A percentile compares a stretch with the other conserved stretches of the same genome.
Conservation (phyloP, 306 rosid species). For the Argentina anserina region DNA sequence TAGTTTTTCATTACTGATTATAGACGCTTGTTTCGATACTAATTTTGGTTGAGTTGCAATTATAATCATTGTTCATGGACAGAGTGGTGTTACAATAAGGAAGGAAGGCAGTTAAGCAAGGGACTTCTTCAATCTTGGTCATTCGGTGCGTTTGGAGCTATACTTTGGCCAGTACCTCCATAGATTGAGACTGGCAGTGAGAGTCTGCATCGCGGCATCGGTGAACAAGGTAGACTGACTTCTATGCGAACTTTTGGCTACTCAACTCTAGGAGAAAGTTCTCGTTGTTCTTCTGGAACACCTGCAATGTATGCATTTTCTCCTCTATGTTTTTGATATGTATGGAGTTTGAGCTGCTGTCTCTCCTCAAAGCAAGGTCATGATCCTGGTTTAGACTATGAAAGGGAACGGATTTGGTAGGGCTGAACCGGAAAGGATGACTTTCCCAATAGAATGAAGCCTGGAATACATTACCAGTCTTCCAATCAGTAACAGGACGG, state of each 20-base stretch:
- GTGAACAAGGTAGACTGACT: neutral
- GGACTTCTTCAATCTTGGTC: neutral
- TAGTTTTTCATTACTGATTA: neutral
- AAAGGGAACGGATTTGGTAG: neutral
- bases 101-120: no score
- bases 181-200: neutral
- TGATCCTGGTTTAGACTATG: neutral
- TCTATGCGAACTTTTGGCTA: neutral
- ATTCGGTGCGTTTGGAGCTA: neutral
- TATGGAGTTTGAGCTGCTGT: neutral
- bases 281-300: neutral
- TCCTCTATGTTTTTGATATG: neutral
- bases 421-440: neutral
- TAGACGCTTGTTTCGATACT: neutral
- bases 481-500: neutral
- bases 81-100: neutral
- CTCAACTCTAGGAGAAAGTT: neutral
- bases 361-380: neutral
- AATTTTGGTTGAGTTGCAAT: neutral
- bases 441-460: neutral
- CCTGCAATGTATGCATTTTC: neutral
- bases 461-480: neutral
- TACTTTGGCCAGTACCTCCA: neutral
- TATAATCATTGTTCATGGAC: neutral
- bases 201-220: neutral